phyloP scores from a whole-genome alignment of 139 green algal genomes.

The Picochlorum sp. region DNA sequence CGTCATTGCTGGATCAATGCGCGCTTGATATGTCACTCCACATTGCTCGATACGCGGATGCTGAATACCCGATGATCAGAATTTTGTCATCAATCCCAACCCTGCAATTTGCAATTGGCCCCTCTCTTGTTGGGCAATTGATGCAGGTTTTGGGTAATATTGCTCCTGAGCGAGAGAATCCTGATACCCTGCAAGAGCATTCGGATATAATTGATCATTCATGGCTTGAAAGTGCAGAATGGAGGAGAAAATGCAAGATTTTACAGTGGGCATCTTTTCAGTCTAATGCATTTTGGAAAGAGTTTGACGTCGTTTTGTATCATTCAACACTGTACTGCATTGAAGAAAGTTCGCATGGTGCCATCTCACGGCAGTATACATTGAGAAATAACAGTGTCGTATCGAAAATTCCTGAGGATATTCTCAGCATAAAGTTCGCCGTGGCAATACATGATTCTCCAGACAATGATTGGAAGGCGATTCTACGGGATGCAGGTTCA shows the following conservation, averaged over 20 bases:
- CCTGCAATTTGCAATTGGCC: conserved; percentile 62
- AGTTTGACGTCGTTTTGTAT: neutral
- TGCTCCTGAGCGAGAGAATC: neutral
- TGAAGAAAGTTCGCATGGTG: neutral
- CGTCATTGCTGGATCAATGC: conserved; percentile 54
- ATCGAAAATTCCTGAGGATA: neutral
- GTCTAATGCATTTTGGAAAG: neutral
- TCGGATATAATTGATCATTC: no score
- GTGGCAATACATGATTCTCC: no score
- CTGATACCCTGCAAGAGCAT: no score
- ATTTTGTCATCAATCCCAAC: conserved; percentile 38
- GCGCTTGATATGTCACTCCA: conserved; percentile 32
- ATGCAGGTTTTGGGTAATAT: conserved; percentile 36
- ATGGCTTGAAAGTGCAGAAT: neutral
- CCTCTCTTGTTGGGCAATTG: conserved; percentile 45
- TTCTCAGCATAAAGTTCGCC: neutral
- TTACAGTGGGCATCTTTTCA: neutral
- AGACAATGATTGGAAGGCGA: no score
- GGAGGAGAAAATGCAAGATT: neutral
- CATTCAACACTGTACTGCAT: neutral
- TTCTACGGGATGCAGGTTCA: no score
- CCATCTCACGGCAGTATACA: conserved; percentile 1
- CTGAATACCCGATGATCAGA: conserved; percentile 31
- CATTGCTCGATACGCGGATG: conserved; percentile 34
- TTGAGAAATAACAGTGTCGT: conserved; percentile 11